Base-by-base conservation (phyloP, 2,329 filamentous ascomycete species). In the Nemania bipapillata region DNA sequence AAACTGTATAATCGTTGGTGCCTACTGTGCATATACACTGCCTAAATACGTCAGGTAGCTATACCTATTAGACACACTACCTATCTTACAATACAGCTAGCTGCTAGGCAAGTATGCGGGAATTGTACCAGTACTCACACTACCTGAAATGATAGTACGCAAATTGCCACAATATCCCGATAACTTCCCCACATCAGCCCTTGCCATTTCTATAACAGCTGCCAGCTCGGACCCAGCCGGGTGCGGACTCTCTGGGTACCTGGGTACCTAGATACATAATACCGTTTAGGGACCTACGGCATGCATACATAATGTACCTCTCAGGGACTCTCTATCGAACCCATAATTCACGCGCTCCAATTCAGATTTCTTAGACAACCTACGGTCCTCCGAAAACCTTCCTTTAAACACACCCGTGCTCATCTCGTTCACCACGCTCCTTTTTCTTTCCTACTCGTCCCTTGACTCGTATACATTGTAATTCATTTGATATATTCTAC, bases 391-490 rank as follows among this genome's bases (percentile, higher is more conserved):
- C 50, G 32, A 50, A 52, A 57, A 45, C 63, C 61, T 63, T 69
- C 69, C 26, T 69, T 70, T 63, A 53, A 67, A 63, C 55, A 40
- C n/a, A 42, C 59, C 30, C 32, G 30, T 40, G 52, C 45, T 54
- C 49, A 26, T 60, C 61, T 53, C 40, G 11, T 65, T 69, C 65
- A 40, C 63, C 64, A 65, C 71, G 35, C 65, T 69, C 68, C 61
- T 68, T 70, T 66, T 68, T 66, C 60, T 56, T 65, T 63, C 64
- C 64, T 74, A 60, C 66, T 61, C 54, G 68, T 72, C 65, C 64
- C 56, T 55, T 52, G 22, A 45, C 62, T 66, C 70, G 42, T 71
- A 69, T 68, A 67, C 63, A 67, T 68, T 73, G 63, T 70, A 75
- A 73, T 74, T 57, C 24, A 42, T 55, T 59, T 55, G 40, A 55